Evolutionary conservation across 2,329 filamentous ascomycete genomes (phyloP), one percentile per base, ranked within the genome.

Genomic region (Ophiostoma sp.): DNA sequence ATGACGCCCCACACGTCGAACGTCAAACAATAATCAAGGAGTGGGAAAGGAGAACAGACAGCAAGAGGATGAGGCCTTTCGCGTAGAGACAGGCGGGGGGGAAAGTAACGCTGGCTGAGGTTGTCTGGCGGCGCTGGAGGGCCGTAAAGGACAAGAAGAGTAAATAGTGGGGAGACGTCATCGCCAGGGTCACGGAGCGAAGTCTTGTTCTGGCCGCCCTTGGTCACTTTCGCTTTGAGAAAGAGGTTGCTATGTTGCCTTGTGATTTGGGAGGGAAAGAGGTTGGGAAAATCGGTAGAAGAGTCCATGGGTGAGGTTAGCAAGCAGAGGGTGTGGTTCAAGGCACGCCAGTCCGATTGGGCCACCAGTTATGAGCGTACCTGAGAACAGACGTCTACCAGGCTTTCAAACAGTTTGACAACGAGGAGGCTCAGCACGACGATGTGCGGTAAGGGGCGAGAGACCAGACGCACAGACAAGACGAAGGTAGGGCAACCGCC

Each of bases 331-430:
- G 42, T 31, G 15, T 19, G 15, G 25, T 28, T 22, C n/a, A 45
- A 25, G 50, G 50, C 48, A 39, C n/a, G 48, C 19, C 17, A 52
- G 2, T 36, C 68, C 68, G 50, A 59, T 57, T 70, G 50, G 68
- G n/a, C 50, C 50, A 42, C n/a, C 50, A 57, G 45, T 3, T 11
- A 33, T 39, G 17, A 33, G n/a, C 2, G 12, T 55, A 12, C 31
- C 68, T 7, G 69, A 64, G 69, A 64, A 63, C 36, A 64, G 55
- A 63, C 28, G 17, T 36, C 25, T 57, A 48, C 69, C 52, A 22
- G 55, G 69, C 17, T 50, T 57, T 39, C 69, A 71, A 71, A 71
- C 69, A 25, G 28, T 71, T 52, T 64, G 55, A 63, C 69, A 63
- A 36, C n/a, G 36, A 71, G 39, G 69, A 52, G 69, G 69, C 69